Base-by-base conservation (phyloP, 345 rosid species). In the Pseudoturritis turrita region DNA sequence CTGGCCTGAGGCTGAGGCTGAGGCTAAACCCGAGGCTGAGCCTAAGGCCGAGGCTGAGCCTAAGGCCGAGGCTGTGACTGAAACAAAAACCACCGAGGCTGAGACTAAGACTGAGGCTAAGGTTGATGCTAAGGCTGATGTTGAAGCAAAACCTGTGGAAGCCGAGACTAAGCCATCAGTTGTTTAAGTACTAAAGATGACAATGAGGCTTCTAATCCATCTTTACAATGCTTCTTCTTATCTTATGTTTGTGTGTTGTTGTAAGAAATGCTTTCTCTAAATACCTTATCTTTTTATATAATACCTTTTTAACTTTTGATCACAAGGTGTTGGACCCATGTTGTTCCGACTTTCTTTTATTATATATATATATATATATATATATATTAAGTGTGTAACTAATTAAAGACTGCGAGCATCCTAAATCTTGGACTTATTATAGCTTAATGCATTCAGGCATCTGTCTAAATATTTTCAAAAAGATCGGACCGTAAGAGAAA, bases 1-100 rank as follows among this genome's bases (percentile, higher is more conserved):
- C 77, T 93, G 98, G 97, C 90, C 87, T 13, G 87, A 83, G 54
- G 74, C 85, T 4, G 81, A 79, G 31, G 53, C 83, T 29, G 80
- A 65, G 62, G 52, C 75, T 2, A 79, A 83, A 70, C 10, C 81
- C 1, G 61, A 71, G 44, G 17, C 13, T 22, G 70, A 62, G 35
- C 15, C 77, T 17, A 57, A 57, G 45, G 37, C 21, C 6, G 72
- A 44, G 44, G 7, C 46, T 7, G 53, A 58, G 63, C 15, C 71
- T 37, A 46, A 73, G 14, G 4, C 72, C 9, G 62, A 57, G 41
- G 12, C 26, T 10, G 72, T 65, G 66, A 19, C 62, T 19, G 51
- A 58, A 46, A 50, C 49, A 1, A 33, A 33, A 33, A 33, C 37
- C 10, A 4, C 59, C 12, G 62, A 57, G 41, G 12, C 26, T 14